Percentiles rank a stretch among this genome's conserved stretches.
Conservation (phyloP, 2,329 filamentous ascomycete genomes). For the Fusarium tricinctum region DNA sequence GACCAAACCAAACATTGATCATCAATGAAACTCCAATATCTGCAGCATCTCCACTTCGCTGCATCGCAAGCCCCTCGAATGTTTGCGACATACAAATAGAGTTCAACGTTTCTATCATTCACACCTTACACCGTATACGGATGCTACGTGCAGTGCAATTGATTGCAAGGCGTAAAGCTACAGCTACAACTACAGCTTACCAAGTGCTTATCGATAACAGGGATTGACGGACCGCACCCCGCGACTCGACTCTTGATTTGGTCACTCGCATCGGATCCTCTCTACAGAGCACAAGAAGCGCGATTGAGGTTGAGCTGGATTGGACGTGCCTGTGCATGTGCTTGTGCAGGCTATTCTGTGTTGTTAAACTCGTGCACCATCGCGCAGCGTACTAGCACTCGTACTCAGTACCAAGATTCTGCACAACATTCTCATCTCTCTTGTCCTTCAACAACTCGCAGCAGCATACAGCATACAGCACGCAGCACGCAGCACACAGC, state of each 20-base stretch:
- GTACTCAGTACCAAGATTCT: conserved; percentile 10
- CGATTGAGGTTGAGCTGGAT: conserved; percentile 15
- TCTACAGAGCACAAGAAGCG: conserved; percentile 14
- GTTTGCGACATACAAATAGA: neutral
- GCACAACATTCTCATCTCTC: conserved; percentile 4
- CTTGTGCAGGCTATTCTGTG: neutral
- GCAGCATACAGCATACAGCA: neutral
- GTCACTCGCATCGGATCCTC: conserved; percentile 23
- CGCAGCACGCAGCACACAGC: too few relatives aligned
- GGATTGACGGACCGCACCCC: conserved; percentile 30
- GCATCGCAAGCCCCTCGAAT: neutral
- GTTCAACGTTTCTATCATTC: neutral
- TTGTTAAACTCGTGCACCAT: conserved; percentile 20
- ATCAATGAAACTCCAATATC: neutral
- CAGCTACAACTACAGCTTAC: neutral
- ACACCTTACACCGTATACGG: neutral
- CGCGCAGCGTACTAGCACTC: conserved; percentile 8
- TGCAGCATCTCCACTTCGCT: neutral
- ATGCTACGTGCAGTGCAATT: neutral
- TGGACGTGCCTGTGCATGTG: conserved; percentile 4
- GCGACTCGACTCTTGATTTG: conserved; percentile 37
- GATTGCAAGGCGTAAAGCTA: neutral
- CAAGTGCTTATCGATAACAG: conserved; percentile 40
- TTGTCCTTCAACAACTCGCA: neutral
- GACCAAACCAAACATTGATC: neutral